Conservation (phyloP, 1,284 basidiomycete species). For the Rhizoctonia solani region DNA sequence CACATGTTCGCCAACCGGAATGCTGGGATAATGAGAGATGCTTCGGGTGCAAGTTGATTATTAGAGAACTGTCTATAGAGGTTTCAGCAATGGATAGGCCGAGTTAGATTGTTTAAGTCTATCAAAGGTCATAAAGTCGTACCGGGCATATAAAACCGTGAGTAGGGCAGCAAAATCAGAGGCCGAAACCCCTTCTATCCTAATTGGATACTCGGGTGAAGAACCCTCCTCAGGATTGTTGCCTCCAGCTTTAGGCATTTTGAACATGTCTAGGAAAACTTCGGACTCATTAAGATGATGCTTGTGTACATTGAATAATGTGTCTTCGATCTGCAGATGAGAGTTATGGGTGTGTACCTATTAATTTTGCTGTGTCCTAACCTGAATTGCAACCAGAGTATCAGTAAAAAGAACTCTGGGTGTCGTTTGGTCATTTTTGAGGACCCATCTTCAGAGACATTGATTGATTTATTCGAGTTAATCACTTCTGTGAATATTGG, state of each 20-base stretch:
- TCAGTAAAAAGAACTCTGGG: slow-evolving; percentile 2
- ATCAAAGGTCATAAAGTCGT: neutral
- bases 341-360: neutral
- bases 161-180: slow-evolving; percentile 14
- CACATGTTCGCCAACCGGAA: slow-evolving; percentile 32
- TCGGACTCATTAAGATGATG: slow-evolving; percentile 25
- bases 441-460: no score
- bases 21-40: neutral
- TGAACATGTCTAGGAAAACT: slow-evolving; percentile 24
- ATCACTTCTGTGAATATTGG: no score
- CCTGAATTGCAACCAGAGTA: slow-evolving; percentile 1
- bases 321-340: neutral
- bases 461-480: no score
- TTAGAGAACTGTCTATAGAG: neutral
- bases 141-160: slow-evolving; percentile 9
- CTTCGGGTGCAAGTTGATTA: neutral
- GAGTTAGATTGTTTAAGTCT: neutral
- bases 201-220: slow-evolving; percentile 4
- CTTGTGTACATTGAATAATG: slow-evolving; percentile 18
- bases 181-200: neutral
- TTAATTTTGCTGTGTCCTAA: neutral
- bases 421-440: no score
- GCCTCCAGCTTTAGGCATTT: neutral
- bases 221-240: slow-evolving; percentile 6
- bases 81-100: no score